Evolutionary conservation across 139 green algal genomes (phyloP).

Genomic region (Asterochloris erici): DNA sequence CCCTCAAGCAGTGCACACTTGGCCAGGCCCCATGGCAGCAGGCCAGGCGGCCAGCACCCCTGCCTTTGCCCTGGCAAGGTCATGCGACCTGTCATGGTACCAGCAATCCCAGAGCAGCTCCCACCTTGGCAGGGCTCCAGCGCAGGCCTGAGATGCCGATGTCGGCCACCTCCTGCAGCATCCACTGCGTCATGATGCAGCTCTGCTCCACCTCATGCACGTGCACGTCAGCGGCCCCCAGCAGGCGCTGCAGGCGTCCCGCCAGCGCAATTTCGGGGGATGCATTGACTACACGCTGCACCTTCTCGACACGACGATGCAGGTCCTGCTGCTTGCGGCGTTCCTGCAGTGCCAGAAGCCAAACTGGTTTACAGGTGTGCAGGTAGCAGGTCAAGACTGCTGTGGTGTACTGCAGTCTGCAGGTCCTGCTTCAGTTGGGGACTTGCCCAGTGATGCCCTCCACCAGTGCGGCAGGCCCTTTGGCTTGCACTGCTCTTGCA

Average conservation of each 20-base stretch:
- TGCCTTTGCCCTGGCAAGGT: too few species aligned
- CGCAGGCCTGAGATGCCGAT: not conserved
- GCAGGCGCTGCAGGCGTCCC: not conserved
- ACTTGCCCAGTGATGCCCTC: too few species aligned
- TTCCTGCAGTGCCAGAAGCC: not conserved
- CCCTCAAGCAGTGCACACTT: too few species aligned
- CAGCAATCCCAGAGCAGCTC: not conserved
- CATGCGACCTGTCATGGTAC: too few species aligned
- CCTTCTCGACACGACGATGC: not conserved
- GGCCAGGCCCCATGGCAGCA: too few species aligned
- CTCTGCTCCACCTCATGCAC: constrained; percentile 11
- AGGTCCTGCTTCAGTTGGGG: too few species aligned
- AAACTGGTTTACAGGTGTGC: too few species aligned
- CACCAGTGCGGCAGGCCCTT: too few species aligned
- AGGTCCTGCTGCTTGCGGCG: not conserved
- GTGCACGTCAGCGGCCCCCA: not conserved
- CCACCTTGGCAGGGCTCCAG: constrained; percentile 23
- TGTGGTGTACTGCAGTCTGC: too few species aligned
- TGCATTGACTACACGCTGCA: constrained; percentile 2
- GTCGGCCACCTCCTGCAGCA: constrained; percentile 23
- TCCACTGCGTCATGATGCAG: constrained; percentile 24
- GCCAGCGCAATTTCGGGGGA: constrained; percentile 1
- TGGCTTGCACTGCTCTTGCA: too few species aligned
- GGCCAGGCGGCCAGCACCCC: too few species aligned
- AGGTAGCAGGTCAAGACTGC: too few species aligned